Conservation (phyloP, 768 basidiomycete species). For the Lactifluus hygrophoroides region DNA sequence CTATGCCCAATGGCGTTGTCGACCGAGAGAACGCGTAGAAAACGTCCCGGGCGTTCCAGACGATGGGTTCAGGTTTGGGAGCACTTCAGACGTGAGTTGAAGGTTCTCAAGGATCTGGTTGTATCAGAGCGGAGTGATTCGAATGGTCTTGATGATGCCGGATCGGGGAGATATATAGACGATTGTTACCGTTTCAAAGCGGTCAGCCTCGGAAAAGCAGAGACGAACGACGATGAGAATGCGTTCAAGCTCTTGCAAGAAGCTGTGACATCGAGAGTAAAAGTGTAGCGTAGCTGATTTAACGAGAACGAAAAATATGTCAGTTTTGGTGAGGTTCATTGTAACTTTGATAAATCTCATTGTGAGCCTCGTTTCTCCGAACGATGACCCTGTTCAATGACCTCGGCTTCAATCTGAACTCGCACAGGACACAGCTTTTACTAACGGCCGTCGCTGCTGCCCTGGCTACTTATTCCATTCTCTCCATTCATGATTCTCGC, state of each 20-base stretch:
- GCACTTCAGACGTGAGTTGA: not conserved
- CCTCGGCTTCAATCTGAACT: constrained; percentile 25
- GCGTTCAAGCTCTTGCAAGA: not conserved
- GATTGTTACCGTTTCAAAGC: not conserved
- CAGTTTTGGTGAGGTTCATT: too few relatives aligned
- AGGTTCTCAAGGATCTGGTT: not conserved
- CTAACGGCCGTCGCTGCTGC: constrained; percentile 59
- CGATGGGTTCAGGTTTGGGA: constrained; percentile 10
- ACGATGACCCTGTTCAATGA: constrained; percentile 1
- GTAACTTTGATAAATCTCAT: too few relatives aligned
- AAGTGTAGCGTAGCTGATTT: not conserved
- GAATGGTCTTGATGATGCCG: not conserved
- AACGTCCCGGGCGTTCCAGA: not conserved
- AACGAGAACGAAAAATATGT: too few relatives aligned
- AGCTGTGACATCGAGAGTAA: not conserved
- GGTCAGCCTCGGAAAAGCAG: not conserved
- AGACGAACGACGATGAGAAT: not conserved
- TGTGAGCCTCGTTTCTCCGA: not conserved
- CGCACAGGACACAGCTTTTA: constrained; percentile 58
- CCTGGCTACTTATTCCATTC: constrained; percentile 45
- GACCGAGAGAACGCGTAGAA: not conserved
- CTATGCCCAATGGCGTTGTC: constrained; percentile 4
- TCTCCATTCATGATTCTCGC: constrained; percentile 52
- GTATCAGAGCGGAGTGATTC: constrained; percentile 9
- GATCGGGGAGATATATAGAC: not conserved